Conservation (phyloP, 2,329 filamentous ascomycete genomes). For the Acrocalymma vagum region DNA sequence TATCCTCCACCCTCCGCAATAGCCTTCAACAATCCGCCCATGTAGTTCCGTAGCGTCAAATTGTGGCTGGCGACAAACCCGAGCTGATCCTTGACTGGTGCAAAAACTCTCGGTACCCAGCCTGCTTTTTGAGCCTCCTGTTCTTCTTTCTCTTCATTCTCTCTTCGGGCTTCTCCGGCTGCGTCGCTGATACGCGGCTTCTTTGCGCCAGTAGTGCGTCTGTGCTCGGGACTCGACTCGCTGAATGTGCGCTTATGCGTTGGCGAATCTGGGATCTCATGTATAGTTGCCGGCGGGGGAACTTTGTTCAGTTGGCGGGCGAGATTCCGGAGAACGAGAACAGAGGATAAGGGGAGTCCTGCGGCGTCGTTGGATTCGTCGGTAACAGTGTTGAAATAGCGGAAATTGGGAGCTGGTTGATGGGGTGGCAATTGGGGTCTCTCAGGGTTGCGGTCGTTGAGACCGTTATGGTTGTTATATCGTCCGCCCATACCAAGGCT, state of each 20-base stretch:
- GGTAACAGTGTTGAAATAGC: conserved; percentile 56
- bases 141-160: conserved; percentile 50
- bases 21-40: conserved; percentile 46
- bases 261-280: conserved; percentile 36
- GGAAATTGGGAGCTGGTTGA: conserved; percentile 37
- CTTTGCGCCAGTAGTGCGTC: conserved; percentile 52
- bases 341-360: conserved; percentile 80
- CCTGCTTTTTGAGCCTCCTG: conserved; percentile 61
- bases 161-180: conserved; percentile 35
- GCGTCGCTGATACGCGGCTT: conserved; percentile 45
- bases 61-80: conserved; percentile 78
- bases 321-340: conserved; percentile 80
- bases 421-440: conserved; percentile 22
- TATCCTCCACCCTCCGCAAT: conserved; percentile 43
- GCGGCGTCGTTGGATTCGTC: conserved; percentile 68
- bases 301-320: conserved; percentile 60
- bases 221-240: conserved; percentile 34
- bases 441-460: conserved; percentile 34
- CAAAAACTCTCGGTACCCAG: conserved; percentile 75
- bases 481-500: conserved; percentile 36
- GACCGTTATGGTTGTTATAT: conserved; percentile 20
- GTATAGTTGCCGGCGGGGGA: conserved; percentile 30
- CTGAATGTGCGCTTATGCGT: conserved; percentile 41
- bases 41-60: conserved; percentile 48
- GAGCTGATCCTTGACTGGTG: conserved; percentile 69